A percentile compares a stretch with the other conserved stretches of the same genome.
Conservation (phyloP, 2,329 filamentous ascomycete species). For the Nothophoma quercina region DNA sequence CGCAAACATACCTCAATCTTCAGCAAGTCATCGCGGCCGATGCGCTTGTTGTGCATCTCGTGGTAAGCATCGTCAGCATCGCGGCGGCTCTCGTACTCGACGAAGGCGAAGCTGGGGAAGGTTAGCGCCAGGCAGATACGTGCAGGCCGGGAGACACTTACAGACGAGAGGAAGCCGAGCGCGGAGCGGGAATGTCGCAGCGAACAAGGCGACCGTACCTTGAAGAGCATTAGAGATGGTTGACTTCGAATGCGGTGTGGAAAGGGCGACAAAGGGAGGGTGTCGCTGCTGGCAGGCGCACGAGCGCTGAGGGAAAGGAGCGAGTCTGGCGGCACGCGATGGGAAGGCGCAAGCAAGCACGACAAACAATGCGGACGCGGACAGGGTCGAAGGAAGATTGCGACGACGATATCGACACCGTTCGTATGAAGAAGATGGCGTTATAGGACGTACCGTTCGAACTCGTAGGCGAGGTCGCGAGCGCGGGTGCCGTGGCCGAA, state of each 20-base stretch:
- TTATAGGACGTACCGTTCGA: slow-evolving; percentile 96
- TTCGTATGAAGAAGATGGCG: slow-evolving; percentile 45
- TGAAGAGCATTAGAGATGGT: slow-evolving; percentile 57
- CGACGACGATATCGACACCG: slow-evolving; percentile 47
- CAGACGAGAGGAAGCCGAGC: slow-evolving; percentile 93
- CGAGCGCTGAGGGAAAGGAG: slow-evolving; percentile 7
- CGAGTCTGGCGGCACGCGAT: slow-evolving; percentile 11
- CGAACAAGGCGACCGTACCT: slow-evolving; percentile 98
- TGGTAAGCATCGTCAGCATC: slow-evolving; percentile 99
- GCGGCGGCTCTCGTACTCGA: slow-evolving; percentile 97
- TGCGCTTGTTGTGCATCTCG: slow-evolving; percentile 99
- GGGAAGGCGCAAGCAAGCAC: neutral
- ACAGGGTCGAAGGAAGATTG: slow-evolving; percentile 45
- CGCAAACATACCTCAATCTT: slow-evolving; percentile 87
- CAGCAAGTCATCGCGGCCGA: slow-evolving; percentile 91
- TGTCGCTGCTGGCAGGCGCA: slow-evolving; percentile 9
- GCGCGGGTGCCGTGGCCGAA: slow-evolving; percentile 99
- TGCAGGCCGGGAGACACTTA: slow-evolving; percentile 64
- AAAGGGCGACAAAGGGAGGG: slow-evolving; percentile 40
- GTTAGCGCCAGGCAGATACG: slow-evolving; percentile 25
- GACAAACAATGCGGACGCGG: neutral
- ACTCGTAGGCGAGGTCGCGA: slow-evolving; percentile 99
- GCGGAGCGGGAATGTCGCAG: slow-evolving; percentile 96
- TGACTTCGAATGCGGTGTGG: slow-evolving; percentile 22
- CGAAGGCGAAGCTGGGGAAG: slow-evolving; percentile 85